phyloP scores from a whole-genome alignment of 805 yeast genomes.

The Lachancea sp. region DNA sequence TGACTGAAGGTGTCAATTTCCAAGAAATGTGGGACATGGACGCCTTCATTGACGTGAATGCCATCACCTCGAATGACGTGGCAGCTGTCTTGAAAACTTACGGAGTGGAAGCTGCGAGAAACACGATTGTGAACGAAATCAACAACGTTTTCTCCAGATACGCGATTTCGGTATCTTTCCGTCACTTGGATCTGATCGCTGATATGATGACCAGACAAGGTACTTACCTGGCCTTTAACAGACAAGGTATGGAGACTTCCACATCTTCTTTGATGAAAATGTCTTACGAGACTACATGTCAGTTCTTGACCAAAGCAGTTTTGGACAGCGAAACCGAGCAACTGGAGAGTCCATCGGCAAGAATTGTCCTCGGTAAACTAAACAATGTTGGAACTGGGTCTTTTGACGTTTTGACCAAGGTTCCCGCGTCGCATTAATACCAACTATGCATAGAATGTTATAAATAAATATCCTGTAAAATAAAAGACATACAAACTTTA shows the following conservation, averaged over 20 bases:
- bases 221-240: conserved; percentile 88
- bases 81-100: conserved; percentile 83
- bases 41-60: conserved; percentile 83
- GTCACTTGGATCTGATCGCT: conserved; percentile 95
- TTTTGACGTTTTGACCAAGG: conserved; percentile 62
- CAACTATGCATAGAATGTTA: neutral
- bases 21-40: conserved; percentile 97
- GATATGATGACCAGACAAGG: conserved; percentile 99
- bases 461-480: neutral
- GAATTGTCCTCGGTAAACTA: conserved; percentile 87
- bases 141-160: conserved; percentile 93
- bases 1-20: conserved; percentile 98
- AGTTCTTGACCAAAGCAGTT: conserved; percentile 93
- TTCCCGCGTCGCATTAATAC: conserved; percentile 25
- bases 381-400: conserved; percentile 94
- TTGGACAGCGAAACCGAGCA: conserved; percentile 85
- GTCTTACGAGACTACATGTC: conserved; percentile 98
- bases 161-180: conserved; percentile 85
- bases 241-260: conserved; percentile 95
- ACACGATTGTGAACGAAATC: conserved; percentile 93
- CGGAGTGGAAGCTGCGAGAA: conserved; percentile 99
- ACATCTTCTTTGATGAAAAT: conserved; percentile 96
- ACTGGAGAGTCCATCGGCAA: conserved; percentile 85
- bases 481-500: neutral
- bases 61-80: conserved; percentile 86